Conservation (phyloP, 805 yeast genomes). For the Yamadazyma ubonensis region DNA sequence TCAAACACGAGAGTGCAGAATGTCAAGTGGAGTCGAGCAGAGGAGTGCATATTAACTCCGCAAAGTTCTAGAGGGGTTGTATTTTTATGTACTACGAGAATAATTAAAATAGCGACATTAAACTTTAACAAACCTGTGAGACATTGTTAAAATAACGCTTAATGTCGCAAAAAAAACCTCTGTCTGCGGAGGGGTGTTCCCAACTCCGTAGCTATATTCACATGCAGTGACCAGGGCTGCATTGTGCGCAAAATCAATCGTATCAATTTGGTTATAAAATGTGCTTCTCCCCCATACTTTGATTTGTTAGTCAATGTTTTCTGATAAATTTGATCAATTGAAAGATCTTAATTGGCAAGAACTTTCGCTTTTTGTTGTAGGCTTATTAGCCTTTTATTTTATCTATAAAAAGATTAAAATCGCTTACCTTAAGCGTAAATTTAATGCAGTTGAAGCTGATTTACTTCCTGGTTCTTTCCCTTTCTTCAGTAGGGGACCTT, state of each 20-base stretch:
- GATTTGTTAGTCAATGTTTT: slow-evolving; percentile 3
- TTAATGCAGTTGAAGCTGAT: slow-evolving; percentile 12
- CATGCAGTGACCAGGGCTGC: neutral
- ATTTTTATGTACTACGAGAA: no score
- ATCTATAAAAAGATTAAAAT: slow-evolving; percentile 6
- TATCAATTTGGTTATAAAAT: neutral
- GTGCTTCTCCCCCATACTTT: neutral
- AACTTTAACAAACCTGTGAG: no score
- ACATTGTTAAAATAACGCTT: no score
- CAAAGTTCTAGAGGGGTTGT: no score
- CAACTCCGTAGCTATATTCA: neutral
- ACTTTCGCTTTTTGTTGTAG: neutral
- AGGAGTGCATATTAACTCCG: no score
- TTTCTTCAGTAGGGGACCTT: slow-evolving; percentile 16
- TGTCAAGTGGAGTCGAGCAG: no score
- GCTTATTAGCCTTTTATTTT: neutral
- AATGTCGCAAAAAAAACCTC: no score
- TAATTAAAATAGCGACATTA: no score
- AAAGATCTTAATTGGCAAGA: slow-evolving; percentile 1
- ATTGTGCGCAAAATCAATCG: neutral
- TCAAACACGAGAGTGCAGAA: no score
- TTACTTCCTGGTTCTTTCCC: slow-evolving; percentile 17
- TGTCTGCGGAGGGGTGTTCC: no score
- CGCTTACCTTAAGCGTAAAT: slow-evolving; percentile 12
- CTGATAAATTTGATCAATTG: neutral